Base-by-base conservation (phyloP, 192 early-diverging fungal genomes). In the Thoreauomyces humboldtii region DNA sequence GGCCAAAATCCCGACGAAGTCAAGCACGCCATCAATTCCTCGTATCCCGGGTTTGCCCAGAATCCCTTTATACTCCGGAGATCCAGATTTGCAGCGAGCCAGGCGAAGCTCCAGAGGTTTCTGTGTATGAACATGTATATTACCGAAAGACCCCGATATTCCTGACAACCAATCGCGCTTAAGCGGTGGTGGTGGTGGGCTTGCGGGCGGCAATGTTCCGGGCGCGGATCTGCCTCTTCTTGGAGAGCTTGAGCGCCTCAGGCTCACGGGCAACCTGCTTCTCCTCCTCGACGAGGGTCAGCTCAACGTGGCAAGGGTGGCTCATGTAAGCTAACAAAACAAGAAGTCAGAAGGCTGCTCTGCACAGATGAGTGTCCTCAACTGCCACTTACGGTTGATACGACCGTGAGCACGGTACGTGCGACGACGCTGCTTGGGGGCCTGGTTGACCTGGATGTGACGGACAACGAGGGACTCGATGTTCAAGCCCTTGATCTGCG, bases 381-480 rank as follows among this genome's bases (percentile, higher is more conserved):
- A 19, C 50, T n/a, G 28, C 28, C 7, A 75, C 71, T 67, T 67
- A 78, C 78, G 77, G 84, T 89, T 89, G 76, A 93, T 93, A 73
- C 93, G 88, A 87, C 96, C 96, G 86, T 98, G 96, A 71, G 94
- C 96, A 86, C 96, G 92, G 91, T 89, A 96, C 35, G 92, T 96
- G 74, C 96, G 82, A 73, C 96, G 89, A 69, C 96, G 92, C 78
- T 93, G 91, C 83, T 94, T 94, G 73, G 92, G 92, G 67, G 96
- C 96, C 76, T 93, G 90, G 87, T 98, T 96, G 80, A 98, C 94
- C 82, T 93, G 87, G 65, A 98, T 91, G 88, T 95, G 90, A 83
- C 89, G 87, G 74, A 98, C 83, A 61, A 91, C 84, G 60, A 95
- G 83, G 72, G 90, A 84, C 59, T 97, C 92, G 59, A 89, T 68